A percentile compares a stretch with the other conserved stretches of the same genome.
Conservation (phyloP, 257 asterid genomes). For the Primulina eburnea region DNA sequence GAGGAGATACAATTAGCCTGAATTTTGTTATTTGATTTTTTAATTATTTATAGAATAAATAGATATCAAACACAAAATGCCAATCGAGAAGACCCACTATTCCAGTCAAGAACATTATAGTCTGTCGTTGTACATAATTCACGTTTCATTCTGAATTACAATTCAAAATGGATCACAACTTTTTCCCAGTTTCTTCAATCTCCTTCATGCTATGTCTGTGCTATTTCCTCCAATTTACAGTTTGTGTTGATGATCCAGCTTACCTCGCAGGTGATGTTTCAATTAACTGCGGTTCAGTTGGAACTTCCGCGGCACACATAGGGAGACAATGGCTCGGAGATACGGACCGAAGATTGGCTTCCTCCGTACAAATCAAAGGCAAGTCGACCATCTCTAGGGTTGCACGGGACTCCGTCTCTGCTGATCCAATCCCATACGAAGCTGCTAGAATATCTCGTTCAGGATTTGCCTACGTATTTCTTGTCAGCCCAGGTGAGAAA, state of each 20-base stretch:
- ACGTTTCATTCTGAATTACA: no score
- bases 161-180: no score
- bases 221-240: not conserved
- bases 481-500: constrained; percentile 29
- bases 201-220: not conserved
- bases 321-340: constrained; percentile 51
- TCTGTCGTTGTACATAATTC: no score
- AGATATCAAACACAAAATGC: no score
- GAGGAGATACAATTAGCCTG: no score
- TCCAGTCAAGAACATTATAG: no score
- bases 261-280: constrained; percentile 26
- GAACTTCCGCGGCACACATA: constrained; percentile 25
- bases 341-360: constrained; percentile 5
- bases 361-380: constrained; percentile 33
- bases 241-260: constrained; percentile 1
- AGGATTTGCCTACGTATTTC: constrained; percentile 26
- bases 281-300: constrained; percentile 35
- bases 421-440: no score
- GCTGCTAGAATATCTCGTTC: constrained; percentile 28
- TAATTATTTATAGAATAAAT: no score
- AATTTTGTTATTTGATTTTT: no score
- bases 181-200: not conserved
- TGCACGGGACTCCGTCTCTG: no score
- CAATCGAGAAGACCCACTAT: no score
- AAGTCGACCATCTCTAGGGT: constrained; percentile 34